Evolutionary conservation across 2,329 filamentous ascomycete species (phyloP), one percentile per base, ranked within the genome.

Genomic region (Fusarium pininemorale): DNA sequence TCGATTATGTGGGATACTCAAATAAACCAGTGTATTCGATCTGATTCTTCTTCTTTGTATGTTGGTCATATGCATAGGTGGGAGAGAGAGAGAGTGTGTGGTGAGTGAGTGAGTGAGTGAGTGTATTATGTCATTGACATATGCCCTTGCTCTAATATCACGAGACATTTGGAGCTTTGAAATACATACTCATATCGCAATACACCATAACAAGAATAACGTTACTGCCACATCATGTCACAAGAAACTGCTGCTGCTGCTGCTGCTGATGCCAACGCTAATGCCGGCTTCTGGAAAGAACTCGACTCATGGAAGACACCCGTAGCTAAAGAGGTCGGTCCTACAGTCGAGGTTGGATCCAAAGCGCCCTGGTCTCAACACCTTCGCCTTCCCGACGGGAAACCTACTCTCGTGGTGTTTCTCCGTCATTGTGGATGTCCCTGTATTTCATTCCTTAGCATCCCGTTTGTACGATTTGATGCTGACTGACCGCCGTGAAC

Each of bases 371-470:
- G 83, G 11, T 85, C 88, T 35, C 73, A 84, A 32, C 84, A 86
- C 67, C 82, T 93, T 11, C 78, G 79, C 13, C 81, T 92, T n/a
- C 87, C 88, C 2, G 81, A 84, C 47, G 82, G 83, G 30, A 90
- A 88, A 75, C 89, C 90, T 2, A 89, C 87, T 1, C 79, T 94
- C 4, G 82, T 94, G 26, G 87, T 90, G 22, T 94, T 94, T 77
- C 85, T 94, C 11, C 86, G 92, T 39, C 92, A 94, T 80, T 94
- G 92, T 79, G 92, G 92, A 39, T 93, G 92, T 83, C 92, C 92
- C 16, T 93, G 92, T 92, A 87, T 24, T 18, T 13, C 30, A 26
- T 35, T 20, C 37, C 38, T 20, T 32, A 20, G 12, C 48, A 20
- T n/a, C 28, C 28, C 26, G 24, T 28, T 24, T 18, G 32, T 30